Evolutionary conservation across 2,329 filamentous ascomycete species (phyloP).

Genomic region (Pyrenophora teres): DNA sequence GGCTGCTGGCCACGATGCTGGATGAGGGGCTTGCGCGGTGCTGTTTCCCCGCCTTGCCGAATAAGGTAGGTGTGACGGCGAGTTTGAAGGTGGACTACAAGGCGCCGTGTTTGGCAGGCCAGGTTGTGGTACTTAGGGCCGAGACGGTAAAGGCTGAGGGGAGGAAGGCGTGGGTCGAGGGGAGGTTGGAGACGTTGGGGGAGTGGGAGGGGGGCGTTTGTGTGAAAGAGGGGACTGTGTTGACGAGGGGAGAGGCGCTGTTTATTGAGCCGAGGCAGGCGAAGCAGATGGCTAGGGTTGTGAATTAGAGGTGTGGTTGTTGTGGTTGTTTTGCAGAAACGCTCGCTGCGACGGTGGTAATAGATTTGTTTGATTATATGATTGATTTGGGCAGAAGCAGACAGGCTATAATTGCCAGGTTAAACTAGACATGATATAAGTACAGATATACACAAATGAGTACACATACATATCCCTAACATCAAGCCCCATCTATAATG

Average conservation of each 20-base stretch:
- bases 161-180: constrained; percentile 92
- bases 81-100: constrained; percentile 83
- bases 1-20: constrained; percentile 85
- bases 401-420: too few species aligned
- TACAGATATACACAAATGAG: too few species aligned
- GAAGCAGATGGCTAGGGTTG: constrained; percentile 25
- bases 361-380: too few species aligned
- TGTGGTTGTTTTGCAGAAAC: too few species aligned
- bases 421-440: too few species aligned
- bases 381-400: too few species aligned
- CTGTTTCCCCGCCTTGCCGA: constrained; percentile 85
- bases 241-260: constrained; percentile 83
- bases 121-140: constrained; percentile 77
- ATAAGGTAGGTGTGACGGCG: constrained; percentile 84
- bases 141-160: constrained; percentile 86
- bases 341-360: too few species aligned
- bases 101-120: constrained; percentile 74
- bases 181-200: constrained; percentile 79
- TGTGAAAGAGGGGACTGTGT: constrained; percentile 58
- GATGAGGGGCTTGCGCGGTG: constrained; percentile 89
- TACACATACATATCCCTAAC: too few species aligned
- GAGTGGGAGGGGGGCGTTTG: constrained; percentile 56
- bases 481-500: too few species aligned
- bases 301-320: too few species aligned
- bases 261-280: constrained; percentile 89